phyloP scores from a whole-genome alignment of 108 stramenopile species.

The Fragilariopsis cylindrus region DNA sequence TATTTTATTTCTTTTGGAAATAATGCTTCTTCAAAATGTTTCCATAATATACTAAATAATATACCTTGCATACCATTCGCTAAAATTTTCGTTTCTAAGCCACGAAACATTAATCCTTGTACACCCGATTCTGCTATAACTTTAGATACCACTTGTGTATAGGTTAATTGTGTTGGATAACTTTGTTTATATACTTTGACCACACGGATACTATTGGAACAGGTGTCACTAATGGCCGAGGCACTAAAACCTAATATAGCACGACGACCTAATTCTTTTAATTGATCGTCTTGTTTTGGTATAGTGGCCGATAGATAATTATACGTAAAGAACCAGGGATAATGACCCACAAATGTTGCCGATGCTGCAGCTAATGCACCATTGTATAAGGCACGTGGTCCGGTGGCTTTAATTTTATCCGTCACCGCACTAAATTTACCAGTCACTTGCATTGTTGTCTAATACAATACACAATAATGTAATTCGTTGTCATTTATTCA shows the following conservation, averaged over 20 bases:
- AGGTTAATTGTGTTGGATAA: slow-evolving; percentile 81
- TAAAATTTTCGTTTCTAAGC: slow-evolving; percentile 97
- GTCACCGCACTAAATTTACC: slow-evolving; percentile 90
- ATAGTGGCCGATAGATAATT: slow-evolving; percentile 91
- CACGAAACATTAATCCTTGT: slow-evolving; percentile 93
- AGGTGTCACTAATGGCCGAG: slow-evolving; percentile 91
- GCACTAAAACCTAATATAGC: slow-evolving; percentile 94
- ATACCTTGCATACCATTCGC: slow-evolving; percentile 98
- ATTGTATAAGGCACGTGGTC: slow-evolving; percentile 89
- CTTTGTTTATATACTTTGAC: slow-evolving; percentile 99
- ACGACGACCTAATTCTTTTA: slow-evolving; percentile 87
- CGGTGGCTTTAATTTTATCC: slow-evolving; percentile 84
- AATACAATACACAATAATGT: not conserved
- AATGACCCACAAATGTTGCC: slow-evolving; percentile 98
- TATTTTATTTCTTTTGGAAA: slow-evolving; percentile 61
- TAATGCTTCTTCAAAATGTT: slow-evolving; percentile 93
- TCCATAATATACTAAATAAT: slow-evolving; percentile 98
- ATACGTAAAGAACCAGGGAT: slow-evolving; percentile 97
- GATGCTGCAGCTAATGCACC: slow-evolving; percentile 91
- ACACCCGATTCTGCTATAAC: slow-evolving; percentile 92
- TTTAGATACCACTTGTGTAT: slow-evolving; percentile 84
- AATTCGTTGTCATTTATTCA: no score
- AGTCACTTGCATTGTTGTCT: slow-evolving; percentile 95
- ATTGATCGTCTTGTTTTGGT: slow-evolving; percentile 88
- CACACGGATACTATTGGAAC: slow-evolving; percentile 97